These are phyloP conservation scores for Aspergillus terreus DNA, from an alignment of 2,329 filamentous ascomycete species.

Conservation along the genomic window DNA sequence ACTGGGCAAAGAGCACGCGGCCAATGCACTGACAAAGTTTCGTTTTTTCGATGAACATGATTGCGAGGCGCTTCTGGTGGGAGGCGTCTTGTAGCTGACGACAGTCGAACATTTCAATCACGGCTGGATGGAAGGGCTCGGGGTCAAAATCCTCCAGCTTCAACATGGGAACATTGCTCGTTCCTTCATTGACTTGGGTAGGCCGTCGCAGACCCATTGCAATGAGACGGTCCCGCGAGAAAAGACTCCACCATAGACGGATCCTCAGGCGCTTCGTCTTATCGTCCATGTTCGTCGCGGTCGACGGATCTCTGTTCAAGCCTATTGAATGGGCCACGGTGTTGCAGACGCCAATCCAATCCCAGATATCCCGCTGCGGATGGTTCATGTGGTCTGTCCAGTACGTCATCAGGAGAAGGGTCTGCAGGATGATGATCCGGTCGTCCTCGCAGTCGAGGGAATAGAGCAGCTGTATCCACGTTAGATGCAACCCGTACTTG, in stretches of 20 bases:
- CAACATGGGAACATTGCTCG: constrained; percentile 88
- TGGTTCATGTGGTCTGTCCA: constrained; percentile 92
- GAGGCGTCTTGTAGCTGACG: constrained; percentile 66
- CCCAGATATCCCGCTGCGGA: constrained; percentile 63
- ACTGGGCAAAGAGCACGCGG: constrained; percentile 79
- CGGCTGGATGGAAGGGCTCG: constrained; percentile 60
- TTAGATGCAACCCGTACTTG: neutral
- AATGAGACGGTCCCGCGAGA: constrained; percentile 84
- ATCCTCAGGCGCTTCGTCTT: constrained; percentile 64
- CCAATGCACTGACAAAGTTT: constrained; percentile 83
- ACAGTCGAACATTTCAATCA: constrained; percentile 61
- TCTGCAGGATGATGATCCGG: constrained; percentile 77
- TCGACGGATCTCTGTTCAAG: constrained; percentile 16
- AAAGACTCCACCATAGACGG: constrained; percentile 91
- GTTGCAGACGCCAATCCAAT: constrained; percentile 23
- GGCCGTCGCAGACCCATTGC: constrained; percentile 85
- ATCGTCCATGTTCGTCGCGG: constrained; percentile 12
- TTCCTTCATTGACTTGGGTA: constrained; percentile 82
- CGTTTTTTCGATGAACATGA: constrained; percentile 83
- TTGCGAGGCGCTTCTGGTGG: constrained; percentile 71
- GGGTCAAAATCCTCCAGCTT: constrained; percentile 76
- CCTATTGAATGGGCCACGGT: constrained; percentile 22
- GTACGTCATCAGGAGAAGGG: constrained; percentile 82
- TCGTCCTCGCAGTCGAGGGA: constrained; percentile 89
- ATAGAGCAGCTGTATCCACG: constrained; percentile 64